These are phyloP conservation scores for Solanum medicagineum DNA, from an alignment of 257 asterid species.

Conservation along the genomic window DNA sequence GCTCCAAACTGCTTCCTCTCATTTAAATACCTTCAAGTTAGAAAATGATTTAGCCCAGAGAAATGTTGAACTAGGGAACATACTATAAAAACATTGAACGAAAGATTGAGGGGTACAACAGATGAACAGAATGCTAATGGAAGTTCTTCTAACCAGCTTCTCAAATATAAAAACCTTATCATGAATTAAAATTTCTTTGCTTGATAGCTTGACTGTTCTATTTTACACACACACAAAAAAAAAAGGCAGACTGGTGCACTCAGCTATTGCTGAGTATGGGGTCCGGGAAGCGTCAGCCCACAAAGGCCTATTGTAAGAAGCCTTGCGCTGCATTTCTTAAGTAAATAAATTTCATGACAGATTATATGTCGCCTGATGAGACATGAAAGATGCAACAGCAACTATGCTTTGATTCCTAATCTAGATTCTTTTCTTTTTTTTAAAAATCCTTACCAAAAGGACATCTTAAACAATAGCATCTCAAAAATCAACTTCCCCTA, in stretches of 20 bases:
- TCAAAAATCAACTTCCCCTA: not conserved
- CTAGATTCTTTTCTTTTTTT: not conserved
- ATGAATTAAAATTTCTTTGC: not conserved
- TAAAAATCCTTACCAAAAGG: not conserved
- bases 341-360: not conserved
- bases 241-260: not conserved
- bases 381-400: not conserved
- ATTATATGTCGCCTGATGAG: not conserved
- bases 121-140: not conserved
- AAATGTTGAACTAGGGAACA: not conserved
- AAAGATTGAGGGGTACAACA: not conserved
- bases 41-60: not conserved
- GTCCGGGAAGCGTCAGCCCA: not conserved
- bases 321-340: not conserved
- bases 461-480: not conserved
- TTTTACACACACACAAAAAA: not conserved
- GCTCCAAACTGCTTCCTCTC: conserved; percentile 98
- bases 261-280: not conserved
- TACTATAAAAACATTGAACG: not conserved
- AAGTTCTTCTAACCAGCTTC: not conserved
- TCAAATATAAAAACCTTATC: not conserved
- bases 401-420: not conserved
- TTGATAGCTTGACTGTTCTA: not conserved
- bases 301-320: not conserved
- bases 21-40: conserved; percentile 55